Percentiles rank a stretch among this genome's conserved stretches.
phyloP scores from a whole-genome alignment of 441 rosid species.

The Geranium incanum region DNA sequence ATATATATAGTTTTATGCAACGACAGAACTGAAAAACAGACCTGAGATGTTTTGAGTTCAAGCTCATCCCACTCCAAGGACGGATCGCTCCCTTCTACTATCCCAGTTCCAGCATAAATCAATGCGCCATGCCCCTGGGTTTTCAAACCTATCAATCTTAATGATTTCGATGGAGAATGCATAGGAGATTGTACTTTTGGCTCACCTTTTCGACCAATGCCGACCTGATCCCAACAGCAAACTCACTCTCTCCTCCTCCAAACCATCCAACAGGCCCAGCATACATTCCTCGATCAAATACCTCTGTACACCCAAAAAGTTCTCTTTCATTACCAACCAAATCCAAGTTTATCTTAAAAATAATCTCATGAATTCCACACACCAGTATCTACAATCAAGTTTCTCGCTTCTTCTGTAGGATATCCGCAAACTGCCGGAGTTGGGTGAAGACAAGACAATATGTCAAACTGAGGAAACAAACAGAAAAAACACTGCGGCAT shows the following conservation, averaged over 20 bases:
- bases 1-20: neutral
- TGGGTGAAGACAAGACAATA: conserved; percentile 82
- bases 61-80: conserved; percentile 88
- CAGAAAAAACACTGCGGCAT: neutral
- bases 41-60: conserved; percentile 93
- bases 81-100: conserved; percentile 81
- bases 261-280: conserved; percentile 97
- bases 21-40: conserved; percentile 14
- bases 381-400: conserved; percentile 77
- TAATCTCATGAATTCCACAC: neutral
- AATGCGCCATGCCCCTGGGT: conserved; percentile 68
- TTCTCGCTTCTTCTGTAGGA: conserved; percentile 80
- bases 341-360: no score
- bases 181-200: neutral
- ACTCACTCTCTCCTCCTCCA: conserved; percentile 95
- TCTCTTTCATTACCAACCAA: no score
- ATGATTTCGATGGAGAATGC: no score
- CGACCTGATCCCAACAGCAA: conserved; percentile 93
- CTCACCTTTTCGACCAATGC: conserved; percentile 81
- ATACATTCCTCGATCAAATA: conserved; percentile 92
- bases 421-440: conserved; percentile 96
- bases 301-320: conserved; percentile 33
- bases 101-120: conserved; percentile 87
- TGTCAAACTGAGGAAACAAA: conserved; percentile 44
- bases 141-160: conserved; percentile 1